Evolutionary conservation across 2,329 filamentous ascomycete species (phyloP).

Genomic region (Paraphaeosphaeria sporulosa): DNA sequence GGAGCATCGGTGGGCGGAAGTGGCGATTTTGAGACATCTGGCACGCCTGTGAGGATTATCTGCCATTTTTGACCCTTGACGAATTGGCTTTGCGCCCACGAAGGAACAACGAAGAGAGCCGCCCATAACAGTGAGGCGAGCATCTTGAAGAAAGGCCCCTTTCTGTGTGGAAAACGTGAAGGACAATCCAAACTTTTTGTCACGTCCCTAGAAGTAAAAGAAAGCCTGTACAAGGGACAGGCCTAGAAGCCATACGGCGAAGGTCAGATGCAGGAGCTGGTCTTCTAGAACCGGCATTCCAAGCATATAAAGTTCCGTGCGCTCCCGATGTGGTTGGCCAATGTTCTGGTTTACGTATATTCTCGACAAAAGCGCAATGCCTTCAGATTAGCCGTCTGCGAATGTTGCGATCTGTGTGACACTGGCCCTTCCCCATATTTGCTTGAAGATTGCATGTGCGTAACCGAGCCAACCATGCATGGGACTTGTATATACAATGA

Average conservation of each 20-base stretch:
- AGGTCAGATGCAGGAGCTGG: conserved; percentile 14
- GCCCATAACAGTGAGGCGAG: conserved; percentile 25
- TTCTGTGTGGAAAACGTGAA: conserved; percentile 8
- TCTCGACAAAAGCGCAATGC: conserved; percentile 27
- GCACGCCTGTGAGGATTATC: conserved; percentile 34
- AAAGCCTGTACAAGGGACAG: conserved; percentile 14
- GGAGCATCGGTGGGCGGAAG: conserved; percentile 35
- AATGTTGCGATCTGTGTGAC: conserved; percentile 18
- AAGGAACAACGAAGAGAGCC: conserved; percentile 19
- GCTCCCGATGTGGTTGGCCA: conserved; percentile 20
- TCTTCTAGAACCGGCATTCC: conserved; percentile 15
- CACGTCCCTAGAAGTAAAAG: conserved; percentile 15
- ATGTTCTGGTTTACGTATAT: conserved; percentile 32
- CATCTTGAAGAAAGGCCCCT: conserved; percentile 13
- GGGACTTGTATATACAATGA: conserved; percentile 24
- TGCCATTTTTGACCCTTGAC: conserved; percentile 37
- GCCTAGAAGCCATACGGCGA: conserved; percentile 26
- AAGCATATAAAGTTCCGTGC: conserved; percentile 16
- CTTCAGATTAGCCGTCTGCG: conserved; percentile 31
- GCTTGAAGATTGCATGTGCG: conserved; percentile 30
- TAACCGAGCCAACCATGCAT: conserved; percentile 31
- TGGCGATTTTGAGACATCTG: conserved; percentile 36
- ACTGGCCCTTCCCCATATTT: conserved; percentile 27
- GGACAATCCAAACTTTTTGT: conserved; percentile 7
- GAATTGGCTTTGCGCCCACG: conserved; percentile 28